Evolutionary conservation across 2,329 filamentous ascomycete species (phyloP), one percentile per base, ranked within the genome.

Genomic region (Cercospora beticola): DNA sequence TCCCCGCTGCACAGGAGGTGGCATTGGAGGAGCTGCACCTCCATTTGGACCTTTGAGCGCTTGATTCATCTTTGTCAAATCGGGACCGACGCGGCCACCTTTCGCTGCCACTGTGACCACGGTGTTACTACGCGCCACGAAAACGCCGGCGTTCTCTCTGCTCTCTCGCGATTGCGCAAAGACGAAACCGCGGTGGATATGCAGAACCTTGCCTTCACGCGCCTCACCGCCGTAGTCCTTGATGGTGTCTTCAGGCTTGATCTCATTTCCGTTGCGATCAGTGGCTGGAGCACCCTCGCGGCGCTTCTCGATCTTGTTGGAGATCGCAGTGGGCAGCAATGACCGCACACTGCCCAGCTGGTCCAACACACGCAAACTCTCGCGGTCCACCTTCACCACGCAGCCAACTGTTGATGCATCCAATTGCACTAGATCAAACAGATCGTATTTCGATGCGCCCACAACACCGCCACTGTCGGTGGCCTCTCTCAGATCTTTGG

Each of bases 81-180:
- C 94, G 1, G 92, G 92, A 0, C 91, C 89, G 68, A 86, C 90
- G 67, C 93, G 88, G 30, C 93, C 94, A 73, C 94, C 94, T 83
- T 97, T 97, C 49, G 94, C 94, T n/a, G 94, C 93, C 40, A 97
- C 89, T 0, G 94, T 97, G 62, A 90, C 90, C 69, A 99, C 92
- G 77, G 93, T 96, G 75, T 87, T 90, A 54, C 92, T 91, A 70
- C 94, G 89, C 16, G 92, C 90, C 36, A 98, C 94, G 76, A 96
- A 97, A 9, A 98, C 90, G 71, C 95, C 90, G 0, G 92, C 90
- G 76, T 97, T 97, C 78, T 98, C 93, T 54, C 89, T 91, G 64
- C 90, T 89, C 56, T 91, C 87, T 70, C 94, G 90, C 77, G 92
- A 97, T 77, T 96, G 92, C 65, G 96, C 83, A 83, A 97, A 99